Evolutionary conservation across 441 rosid genomes (phyloP).

Genomic region (Gossypium davidsonii): DNA sequence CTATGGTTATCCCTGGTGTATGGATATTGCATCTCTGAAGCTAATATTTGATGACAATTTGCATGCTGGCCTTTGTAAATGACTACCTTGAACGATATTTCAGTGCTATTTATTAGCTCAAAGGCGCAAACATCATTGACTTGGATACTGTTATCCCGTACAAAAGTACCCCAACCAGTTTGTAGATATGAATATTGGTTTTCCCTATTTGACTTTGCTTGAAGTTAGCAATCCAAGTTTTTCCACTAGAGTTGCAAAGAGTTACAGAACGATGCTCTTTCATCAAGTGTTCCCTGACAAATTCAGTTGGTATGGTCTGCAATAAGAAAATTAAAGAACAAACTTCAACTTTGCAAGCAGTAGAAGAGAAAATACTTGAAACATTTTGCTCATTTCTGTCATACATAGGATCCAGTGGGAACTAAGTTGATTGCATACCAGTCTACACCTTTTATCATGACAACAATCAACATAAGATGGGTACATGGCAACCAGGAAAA

Average conservation of each 20-base stretch:
- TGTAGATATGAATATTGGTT: neutral
- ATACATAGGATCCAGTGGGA: neutral
- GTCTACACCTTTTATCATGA: neutral
- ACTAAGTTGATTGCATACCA: conserved; percentile 21
- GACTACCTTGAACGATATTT: conserved; percentile 1
- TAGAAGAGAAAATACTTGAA: neutral
- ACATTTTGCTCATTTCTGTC: neutral
- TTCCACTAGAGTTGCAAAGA: conserved; percentile 6
- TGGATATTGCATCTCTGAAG: neutral
- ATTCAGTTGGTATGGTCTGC: neutral
- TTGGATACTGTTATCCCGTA: neutral
- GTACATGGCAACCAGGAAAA: conserved; percentile 18
- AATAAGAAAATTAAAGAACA: neutral
- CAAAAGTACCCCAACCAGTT: conserved; percentile 5
- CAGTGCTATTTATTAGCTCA: conserved; percentile 4
- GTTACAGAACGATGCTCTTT: neutral
- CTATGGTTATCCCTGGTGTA: neutral
- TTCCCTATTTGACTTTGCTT: neutral
- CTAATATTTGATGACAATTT: neutral
- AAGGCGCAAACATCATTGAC: conserved; percentile 15
- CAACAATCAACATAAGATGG: neutral
- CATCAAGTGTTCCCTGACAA: conserved; percentile 11
- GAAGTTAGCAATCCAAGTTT: neutral
- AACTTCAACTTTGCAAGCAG: neutral
- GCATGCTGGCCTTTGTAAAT: neutral